Evolutionary conservation across 176 grass and related monocot species (phyloP).

Genomic region (Ananas comosus): DNA sequence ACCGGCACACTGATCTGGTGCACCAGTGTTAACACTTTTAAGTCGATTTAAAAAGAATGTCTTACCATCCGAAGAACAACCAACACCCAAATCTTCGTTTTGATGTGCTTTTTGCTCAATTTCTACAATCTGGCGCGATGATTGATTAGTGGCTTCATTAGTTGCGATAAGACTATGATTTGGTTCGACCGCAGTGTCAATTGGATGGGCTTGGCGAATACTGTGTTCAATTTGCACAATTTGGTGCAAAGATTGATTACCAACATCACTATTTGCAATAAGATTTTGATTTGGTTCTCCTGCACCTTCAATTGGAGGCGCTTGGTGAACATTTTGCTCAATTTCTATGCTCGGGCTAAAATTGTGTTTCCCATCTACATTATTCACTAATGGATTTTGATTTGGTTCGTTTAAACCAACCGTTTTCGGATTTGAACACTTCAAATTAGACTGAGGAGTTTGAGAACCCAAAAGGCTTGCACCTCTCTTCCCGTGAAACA

Average conservation of each 20-base stretch:
- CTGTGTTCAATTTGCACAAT: neutral
- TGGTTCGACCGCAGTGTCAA: neutral
- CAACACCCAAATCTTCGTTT: neutral
- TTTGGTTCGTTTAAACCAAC: neutral
- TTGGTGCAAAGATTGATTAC: slow-evolving; percentile 2
- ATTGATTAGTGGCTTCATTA: slow-evolving; percentile 1
- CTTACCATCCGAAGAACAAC: slow-evolving; percentile 61
- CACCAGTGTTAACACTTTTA: slow-evolving; percentile 10
- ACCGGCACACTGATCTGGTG: slow-evolving; percentile 15
- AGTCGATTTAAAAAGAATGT: slow-evolving; percentile 78
- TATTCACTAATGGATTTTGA: neutral
- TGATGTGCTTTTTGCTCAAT: slow-evolving; percentile 7
- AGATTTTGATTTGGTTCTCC: neutral
- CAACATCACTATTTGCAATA: neutral
- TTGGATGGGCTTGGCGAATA: no score
- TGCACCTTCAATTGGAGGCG: neutral
- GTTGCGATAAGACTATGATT: neutral
- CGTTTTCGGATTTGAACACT: no score
- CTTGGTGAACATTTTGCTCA: no score
- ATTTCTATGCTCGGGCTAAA: no score
- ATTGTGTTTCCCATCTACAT: neutral
- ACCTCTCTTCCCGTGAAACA: neutral
- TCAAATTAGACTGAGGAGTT: no score
- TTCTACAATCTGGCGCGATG: neutral
- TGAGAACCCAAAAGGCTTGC: neutral